Base-by-base conservation (phyloP, 176 grass and related monocot genomes). In the Avena insularis region DNA sequence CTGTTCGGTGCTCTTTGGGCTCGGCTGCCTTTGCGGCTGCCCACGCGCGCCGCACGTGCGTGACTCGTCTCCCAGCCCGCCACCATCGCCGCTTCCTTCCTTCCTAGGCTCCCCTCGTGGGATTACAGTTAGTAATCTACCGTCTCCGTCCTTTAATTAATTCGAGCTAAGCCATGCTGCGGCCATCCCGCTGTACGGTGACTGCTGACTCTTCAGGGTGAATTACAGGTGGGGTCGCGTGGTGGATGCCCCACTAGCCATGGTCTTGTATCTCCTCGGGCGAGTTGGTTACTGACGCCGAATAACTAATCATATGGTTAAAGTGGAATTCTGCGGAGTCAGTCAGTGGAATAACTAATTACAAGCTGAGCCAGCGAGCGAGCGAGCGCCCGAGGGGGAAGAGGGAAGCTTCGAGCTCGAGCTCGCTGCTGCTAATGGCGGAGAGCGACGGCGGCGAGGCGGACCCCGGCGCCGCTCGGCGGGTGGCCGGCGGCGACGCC, bases 381-480 rank as follows among this genome's bases (percentile, higher is more conserved):
- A 56, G 25, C 5, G 59, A 50, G 46, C 11, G 46, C n/a, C 21
- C 12, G 21, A 53, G 27, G 21, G 31, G 25, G 31, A n/a, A 56
- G 12, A 4, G 33, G 45, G 90, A 8, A 48, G 46, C 40, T 48
- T 1, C 4, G 63, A 33, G 80, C 64, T 86, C 73, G 58, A 69
- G 81, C 76, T 80, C 68, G 80, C 47, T 91, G 77, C 38, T 84
- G 82, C 75, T 71, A 87, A 93, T 93, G 91, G 85, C 82, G 73
- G 88, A 86, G 86, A 93, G 86, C 88, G 88, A 86, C 74, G 50
- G 82, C 71, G 73, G 79, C 11, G 91, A 88, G 62, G 54, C 82
- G 36, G 85, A 57, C 65, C 82, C 70, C 12, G 78, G 71, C 50
- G 45, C 85, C 15, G 81, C 45, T 19, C 51, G 31, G 21, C 31